Evolutionary conservation across 768 basidiomycete species (phyloP).

Genomic region (Imleria badia): DNA sequence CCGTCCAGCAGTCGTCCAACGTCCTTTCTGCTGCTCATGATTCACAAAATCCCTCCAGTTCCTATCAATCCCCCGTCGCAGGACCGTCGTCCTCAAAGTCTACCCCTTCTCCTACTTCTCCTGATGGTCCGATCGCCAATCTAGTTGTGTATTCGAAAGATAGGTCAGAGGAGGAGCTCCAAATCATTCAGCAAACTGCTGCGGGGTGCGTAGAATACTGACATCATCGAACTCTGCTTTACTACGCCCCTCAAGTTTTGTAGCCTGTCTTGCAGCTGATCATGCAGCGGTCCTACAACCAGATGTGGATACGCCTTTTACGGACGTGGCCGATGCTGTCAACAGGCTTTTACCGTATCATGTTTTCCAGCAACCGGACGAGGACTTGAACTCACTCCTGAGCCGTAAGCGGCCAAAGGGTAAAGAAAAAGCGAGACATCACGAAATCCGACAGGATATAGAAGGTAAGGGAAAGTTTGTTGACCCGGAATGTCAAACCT

Average conservation of each 20-base stretch:
- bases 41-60: conserved; percentile 4
- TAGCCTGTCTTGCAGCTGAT: conserved; percentile 57
- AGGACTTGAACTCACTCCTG: conserved; percentile 49
- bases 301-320: conserved; percentile 69
- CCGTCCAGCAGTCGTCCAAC: conserved; percentile 5
- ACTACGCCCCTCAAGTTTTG: conserved; percentile 44
- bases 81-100: conserved; percentile 28
- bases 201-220: conserved; percentile 43
- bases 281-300: conserved; percentile 61
- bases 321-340: conserved; percentile 59
- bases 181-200: conserved; percentile 45
- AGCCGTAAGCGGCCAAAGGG: conserved; percentile 44
- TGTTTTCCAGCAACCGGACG: conserved; percentile 70
- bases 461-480: conserved; percentile 39
- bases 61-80: conserved; percentile 12
- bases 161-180: conserved; percentile 51
- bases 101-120: conserved; percentile 1
- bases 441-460: conserved; percentile 50
- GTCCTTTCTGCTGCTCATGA: not conserved
- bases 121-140: conserved; percentile 28
- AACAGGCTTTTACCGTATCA: conserved; percentile 80
- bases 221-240: conserved; percentile 7
- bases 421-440: conserved; percentile 56
- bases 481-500: not conserved
- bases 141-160: conserved; percentile 32